Evolutionary conservation across 2,329 filamentous ascomycete species (phyloP).

Genomic region (Helicocarpus griseus): DNA sequence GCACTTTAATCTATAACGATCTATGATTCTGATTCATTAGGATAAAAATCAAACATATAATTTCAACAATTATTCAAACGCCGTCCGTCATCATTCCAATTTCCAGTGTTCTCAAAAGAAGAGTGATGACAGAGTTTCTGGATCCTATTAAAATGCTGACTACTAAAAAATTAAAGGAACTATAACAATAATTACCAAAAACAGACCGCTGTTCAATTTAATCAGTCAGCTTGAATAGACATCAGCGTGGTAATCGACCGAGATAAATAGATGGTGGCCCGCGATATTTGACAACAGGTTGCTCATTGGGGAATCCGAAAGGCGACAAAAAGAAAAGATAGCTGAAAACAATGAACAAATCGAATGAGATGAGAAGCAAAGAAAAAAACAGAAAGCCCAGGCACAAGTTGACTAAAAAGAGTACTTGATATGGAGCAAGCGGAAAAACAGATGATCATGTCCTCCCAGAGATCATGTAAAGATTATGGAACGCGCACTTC

Average conservation of each 20-base stretch:
- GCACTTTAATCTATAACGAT: too few species aligned
- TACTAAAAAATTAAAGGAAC: not conserved
- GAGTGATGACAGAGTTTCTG: too few species aligned
- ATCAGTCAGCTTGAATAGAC: not conserved
- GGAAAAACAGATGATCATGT: not conserved
- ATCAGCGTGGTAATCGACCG: not conserved
- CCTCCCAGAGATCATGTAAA: not conserved
- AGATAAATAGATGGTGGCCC: not conserved
- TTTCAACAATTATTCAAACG: constrained; percentile 5
- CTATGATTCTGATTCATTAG: too few species aligned
- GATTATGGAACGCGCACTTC: not conserved
- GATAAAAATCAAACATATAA: constrained; percentile 3
- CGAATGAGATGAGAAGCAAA: not conserved
- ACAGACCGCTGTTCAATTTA: constrained; percentile 1
- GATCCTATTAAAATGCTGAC: not conserved
- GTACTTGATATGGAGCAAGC: not conserved
- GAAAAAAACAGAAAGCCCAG: not conserved
- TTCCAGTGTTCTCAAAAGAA: not conserved
- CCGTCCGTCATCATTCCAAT: not conserved
- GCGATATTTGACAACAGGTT: not conserved
- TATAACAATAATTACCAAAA: not conserved
- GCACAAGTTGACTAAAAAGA: not conserved
- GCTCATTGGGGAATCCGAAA: constrained; percentile 1
- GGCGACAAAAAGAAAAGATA: not conserved
- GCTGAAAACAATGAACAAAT: not conserved